A percentile compares a stretch with the other conserved stretches of the same genome.
These are phyloP conservation scores for Trichoderma virens DNA, from an alignment of 495 filamentous ascomycete species.

Conservation along the genomic window DNA sequence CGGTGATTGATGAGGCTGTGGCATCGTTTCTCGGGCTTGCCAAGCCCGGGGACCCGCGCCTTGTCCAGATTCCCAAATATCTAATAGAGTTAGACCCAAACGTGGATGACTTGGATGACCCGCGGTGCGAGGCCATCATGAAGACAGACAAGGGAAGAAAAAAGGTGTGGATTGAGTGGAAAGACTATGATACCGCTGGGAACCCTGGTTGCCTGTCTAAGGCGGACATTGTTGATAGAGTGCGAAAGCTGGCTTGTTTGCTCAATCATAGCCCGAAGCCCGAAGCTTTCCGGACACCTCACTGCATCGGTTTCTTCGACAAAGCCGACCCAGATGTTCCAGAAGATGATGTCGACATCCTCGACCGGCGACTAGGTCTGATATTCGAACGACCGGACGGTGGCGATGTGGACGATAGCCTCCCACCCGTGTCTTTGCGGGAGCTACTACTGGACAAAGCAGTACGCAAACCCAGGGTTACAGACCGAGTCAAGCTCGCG, in stretches of 20 bases:
- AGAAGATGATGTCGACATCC: conserved; percentile 23
- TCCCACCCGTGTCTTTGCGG: conserved; percentile 28
- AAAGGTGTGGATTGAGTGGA: conserved; percentile 41
- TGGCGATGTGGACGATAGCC: conserved; percentile 19
- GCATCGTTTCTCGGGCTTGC: conserved; percentile 28
- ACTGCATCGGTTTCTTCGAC: conserved; percentile 39
- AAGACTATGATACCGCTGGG: conserved; percentile 30
- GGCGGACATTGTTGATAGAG: conserved; percentile 28
- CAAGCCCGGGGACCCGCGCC: conserved; percentile 20
- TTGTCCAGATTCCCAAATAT: conserved; percentile 20
- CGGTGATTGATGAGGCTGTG: conserved; percentile 21
- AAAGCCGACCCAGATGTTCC: conserved; percentile 21
- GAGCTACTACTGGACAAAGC: conserved; percentile 20
- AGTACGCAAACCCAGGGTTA: conserved; percentile 23
- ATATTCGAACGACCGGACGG: conserved; percentile 30
- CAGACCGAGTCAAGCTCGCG: conserved; percentile 28
- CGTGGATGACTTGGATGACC: conserved; percentile 22
- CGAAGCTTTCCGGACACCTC: conserved; percentile 34
- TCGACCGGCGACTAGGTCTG: conserved; percentile 28
- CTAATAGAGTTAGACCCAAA: conserved; percentile 3
- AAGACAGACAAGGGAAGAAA: conserved; percentile 20
- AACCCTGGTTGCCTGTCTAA: conserved; percentile 24
- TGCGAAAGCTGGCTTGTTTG: conserved; percentile 31
- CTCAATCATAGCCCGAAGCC: conserved; percentile 35
- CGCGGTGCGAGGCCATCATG: conserved; percentile 30